Evolutionary conservation across 768 basidiomycete genomes (phyloP).

Genomic region (Xerocomellus chrysenteron): DNA sequence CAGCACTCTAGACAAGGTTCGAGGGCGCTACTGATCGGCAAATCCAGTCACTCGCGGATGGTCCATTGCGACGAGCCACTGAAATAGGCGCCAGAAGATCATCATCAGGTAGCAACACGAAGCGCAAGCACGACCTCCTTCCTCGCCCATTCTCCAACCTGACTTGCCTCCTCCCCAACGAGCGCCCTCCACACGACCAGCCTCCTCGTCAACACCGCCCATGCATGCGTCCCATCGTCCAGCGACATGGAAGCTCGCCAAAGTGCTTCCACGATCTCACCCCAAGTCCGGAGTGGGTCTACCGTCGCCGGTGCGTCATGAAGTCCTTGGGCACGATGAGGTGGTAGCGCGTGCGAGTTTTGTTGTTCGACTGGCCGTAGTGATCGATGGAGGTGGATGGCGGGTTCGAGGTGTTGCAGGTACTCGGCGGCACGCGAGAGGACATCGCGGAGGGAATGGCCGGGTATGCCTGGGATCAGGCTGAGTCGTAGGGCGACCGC

Average conservation of each 20-base stretch:
- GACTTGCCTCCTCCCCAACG: constrained; percentile 36
- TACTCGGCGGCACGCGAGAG: constrained; percentile 29
- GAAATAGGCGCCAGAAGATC: not conserved
- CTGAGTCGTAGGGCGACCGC: constrained; percentile 38
- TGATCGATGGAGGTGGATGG: constrained; percentile 1
- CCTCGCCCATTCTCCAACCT: constrained; percentile 58
- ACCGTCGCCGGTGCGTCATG: constrained; percentile 32
- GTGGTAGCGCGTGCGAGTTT: constrained; percentile 20
- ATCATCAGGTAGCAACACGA: not conserved
- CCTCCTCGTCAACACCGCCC: constrained; percentile 54
- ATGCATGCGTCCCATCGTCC: constrained; percentile 29
- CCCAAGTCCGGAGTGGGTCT: constrained; percentile 45
- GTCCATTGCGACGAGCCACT: too few relatives aligned
- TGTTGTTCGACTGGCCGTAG: not conserved
- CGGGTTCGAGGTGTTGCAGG: constrained; percentile 32
- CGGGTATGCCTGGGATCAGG: constrained; percentile 30
- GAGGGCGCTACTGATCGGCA: too few relatives aligned
- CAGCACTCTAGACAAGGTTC: too few relatives aligned
- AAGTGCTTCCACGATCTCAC: constrained; percentile 50
- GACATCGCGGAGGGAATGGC: constrained; percentile 30
- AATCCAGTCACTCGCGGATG: too few relatives aligned
- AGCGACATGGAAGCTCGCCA: constrained; percentile 28
- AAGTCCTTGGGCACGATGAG: constrained; percentile 36
- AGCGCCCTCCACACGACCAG: constrained; percentile 57
- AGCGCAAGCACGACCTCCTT: constrained; percentile 13